Base-by-base conservation (phyloP, 202 grass and related monocot species). In the Schoenoplectus triqueter region DNA sequence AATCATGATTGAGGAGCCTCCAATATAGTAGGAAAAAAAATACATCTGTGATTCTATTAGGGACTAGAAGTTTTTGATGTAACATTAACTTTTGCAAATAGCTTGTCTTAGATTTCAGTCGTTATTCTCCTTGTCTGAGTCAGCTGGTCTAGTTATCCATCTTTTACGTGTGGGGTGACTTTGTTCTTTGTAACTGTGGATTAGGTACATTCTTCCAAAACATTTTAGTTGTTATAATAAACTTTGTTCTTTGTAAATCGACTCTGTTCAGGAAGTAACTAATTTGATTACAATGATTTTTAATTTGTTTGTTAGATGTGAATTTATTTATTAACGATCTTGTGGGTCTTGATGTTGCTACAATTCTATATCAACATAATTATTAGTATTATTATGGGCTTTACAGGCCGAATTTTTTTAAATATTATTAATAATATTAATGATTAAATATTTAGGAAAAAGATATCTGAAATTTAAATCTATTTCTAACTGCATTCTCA, bases 1-100 rank as follows among this genome's bases (percentile, higher is more conserved):
- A 83, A 83, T 50, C 81, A 69, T 83, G 64, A 83, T 52, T 6
- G 3, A 69, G 81, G 13, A 70, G 21, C 20, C 44, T 44, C 44
- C 8, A 9, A 61, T 0, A 10, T 66, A 18, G 15, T 64, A 51
- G 8, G 14, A 50, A 15, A 13, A 65, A 50, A 45, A 19, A 14
- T 44, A 5, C 10, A 39, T 56, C 57, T 49, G 5, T 65, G 47
- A 57, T 54, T 55, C 3, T 11, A 40, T 17, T 40, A 65, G 48
- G 61, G 14, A 39, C 46, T 69, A 79, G 42, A 57, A 78, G 10
- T 13, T 14, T 71, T 46, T 40, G 31, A 18, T 56, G 74, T 42
- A 60, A 59, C 8, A 22, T 9, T 10, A 47, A 48, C 18, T 2
- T 49, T 66, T 66, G 78, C 10, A 6, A 67, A 49, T 49, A 67